Conservation (phyloP, 2,329 filamentous ascomycete genomes). For the Phialophora verrucosa region DNA sequence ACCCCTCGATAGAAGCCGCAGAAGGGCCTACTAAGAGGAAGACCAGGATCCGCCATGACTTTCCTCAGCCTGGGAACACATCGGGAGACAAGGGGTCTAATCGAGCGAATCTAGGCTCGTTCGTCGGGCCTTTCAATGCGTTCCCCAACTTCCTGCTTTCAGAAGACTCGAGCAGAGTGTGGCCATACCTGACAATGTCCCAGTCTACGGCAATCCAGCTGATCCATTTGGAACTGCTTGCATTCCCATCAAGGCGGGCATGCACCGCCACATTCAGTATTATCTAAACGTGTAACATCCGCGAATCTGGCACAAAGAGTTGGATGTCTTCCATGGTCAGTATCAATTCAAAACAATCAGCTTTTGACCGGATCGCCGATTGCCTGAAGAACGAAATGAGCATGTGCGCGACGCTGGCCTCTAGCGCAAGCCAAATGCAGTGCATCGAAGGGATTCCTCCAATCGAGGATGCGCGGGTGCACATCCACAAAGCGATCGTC, state of each 20-base stretch:
- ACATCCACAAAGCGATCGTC: constrained; percentile 7
- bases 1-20: too few relatives aligned
- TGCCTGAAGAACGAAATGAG: neutral
- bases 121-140: neutral
- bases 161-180: neutral
- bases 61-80: neutral
- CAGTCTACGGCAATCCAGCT: neutral
- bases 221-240: neutral
- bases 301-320: constrained; percentile 6
- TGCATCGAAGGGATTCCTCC: constrained; percentile 3
- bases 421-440: constrained; percentile 9
- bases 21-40: too few relatives aligned
- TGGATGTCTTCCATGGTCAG: neutral
- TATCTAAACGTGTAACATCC: constrained; percentile 7
- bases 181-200: neutral
- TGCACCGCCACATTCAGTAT: constrained; percentile 6
- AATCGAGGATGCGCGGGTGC: neutral
- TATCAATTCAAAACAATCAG: constrained; percentile 3
- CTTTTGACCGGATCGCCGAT: neutral
- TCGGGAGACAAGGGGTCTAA: neutral
- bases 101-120: neutral
- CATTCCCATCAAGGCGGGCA: neutral
- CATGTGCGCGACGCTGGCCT: neutral
- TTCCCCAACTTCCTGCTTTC: neutral
- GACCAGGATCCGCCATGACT: too few relatives aligned